These are phyloP conservation scores for Globisporangium abappressorium DNA, from an alignment of 352 stramenopile genomes.

Conservation along the genomic window DNA sequence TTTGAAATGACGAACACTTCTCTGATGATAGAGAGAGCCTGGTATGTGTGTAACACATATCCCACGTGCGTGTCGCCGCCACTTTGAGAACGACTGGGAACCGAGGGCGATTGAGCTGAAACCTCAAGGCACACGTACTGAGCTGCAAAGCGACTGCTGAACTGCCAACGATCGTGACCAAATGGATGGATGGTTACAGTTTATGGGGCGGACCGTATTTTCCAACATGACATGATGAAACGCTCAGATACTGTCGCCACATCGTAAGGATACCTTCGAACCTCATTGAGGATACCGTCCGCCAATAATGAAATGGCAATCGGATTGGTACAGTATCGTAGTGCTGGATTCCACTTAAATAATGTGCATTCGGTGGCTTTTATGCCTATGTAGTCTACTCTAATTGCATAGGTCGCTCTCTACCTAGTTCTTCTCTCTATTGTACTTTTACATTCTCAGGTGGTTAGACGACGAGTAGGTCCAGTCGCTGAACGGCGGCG, in stretches of 20 bases:
- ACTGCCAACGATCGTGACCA: background rate
- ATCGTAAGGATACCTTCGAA: background rate
- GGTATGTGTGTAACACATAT: background rate
- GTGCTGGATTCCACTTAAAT: background rate
- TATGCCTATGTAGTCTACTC: background rate
- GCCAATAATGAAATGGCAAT: background rate
- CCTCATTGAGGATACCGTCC: background rate
- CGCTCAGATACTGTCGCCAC: background rate
- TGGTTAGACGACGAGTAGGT: conserved; percentile 18
- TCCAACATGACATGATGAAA: background rate
- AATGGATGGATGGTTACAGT: background rate
- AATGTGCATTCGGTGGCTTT: background rate
- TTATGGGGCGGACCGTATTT: background rate
- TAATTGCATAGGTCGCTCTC: background rate
- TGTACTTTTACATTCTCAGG: conserved; percentile 12
- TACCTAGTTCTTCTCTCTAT: background rate
- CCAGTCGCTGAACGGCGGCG: conserved; percentile 17
- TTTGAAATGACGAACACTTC: background rate
- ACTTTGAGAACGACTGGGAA: background rate
- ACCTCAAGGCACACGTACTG: background rate
- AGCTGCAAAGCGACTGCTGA: background rate
- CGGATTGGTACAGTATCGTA: too few species aligned
- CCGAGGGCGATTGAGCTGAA: background rate
- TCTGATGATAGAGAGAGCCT: background rate
- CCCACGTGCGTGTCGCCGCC: background rate